Evolutionary conservation across 768 basidiomycete genomes (phyloP).

Genomic region (Tephrocybe rancida): DNA sequence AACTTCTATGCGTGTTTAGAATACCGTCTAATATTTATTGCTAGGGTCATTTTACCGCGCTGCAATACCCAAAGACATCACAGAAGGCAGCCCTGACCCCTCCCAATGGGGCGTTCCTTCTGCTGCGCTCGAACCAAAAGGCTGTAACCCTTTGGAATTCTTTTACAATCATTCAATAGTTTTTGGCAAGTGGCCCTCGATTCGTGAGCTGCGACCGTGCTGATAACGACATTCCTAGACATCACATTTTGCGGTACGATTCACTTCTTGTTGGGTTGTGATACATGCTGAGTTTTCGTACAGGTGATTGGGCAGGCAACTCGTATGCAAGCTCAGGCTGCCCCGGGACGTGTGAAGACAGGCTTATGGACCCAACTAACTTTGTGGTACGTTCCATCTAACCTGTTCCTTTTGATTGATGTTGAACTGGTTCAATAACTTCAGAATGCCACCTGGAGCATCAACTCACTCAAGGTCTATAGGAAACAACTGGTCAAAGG

Average conservation of each 20-base stretch:
- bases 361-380: constrained; percentile 67
- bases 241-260: constrained; percentile 79
- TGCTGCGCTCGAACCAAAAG: constrained; percentile 53
- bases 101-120: constrained; percentile 69
- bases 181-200: constrained; percentile 54
- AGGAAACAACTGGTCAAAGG: constrained; percentile 52
- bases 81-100: constrained; percentile 62
- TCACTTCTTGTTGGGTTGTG: constrained; percentile 1
- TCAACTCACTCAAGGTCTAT: constrained; percentile 80
- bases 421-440: not conserved
- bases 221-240: constrained; percentile 42
- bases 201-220: constrained; percentile 13
- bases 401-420: not conserved
- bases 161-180: constrained; percentile 75
- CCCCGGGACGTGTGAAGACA: constrained; percentile 70
- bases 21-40: constrained; percentile 6
- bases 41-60: constrained; percentile 84
- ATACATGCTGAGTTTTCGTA: not conserved
- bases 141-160: constrained; percentile 58
- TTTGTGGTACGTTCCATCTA: constrained; percentile 56
- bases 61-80: constrained; percentile 71
- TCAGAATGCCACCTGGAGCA: constrained; percentile 81
- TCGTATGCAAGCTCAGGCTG: constrained; percentile 74
- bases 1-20: not conserved
- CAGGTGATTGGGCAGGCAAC: constrained; percentile 86